Base-by-base conservation (phyloP, 352 stramenopile genomes). In the Pythium phragmiticola region DNA sequence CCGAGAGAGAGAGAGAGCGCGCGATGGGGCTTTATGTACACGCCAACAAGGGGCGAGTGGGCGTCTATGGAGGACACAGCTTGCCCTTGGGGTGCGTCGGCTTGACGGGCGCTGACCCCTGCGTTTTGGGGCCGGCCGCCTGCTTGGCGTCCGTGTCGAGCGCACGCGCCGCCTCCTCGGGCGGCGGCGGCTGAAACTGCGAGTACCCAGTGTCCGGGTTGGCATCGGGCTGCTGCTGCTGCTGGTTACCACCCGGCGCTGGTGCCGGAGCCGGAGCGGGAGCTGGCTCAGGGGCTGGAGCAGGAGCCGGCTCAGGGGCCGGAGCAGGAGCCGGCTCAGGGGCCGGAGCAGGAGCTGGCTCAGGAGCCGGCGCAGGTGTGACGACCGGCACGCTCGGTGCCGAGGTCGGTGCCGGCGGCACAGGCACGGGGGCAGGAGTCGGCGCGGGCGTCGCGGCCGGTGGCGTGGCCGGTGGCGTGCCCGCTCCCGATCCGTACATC, bases 51-150 rank as follows among this genome's bases (percentile, higher is more conserved):
- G 30, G 19, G 34, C n/a, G 51, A 47, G 30, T 45, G 46, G n/a
- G n/a, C 21, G 19, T 49, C 42, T 55, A 60, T 2, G 60, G 41
- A 33, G 58, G 60, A 41, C 60, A 66, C 60, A 66, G 51, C 50
- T 66, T 66, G 14, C 60, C 50, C 33, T 66, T 66, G 50, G 60
- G 60, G 19, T 60, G 50, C 26, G 60, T 66, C 21, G 60, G 60
- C 26, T 52, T 51, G n/a, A 66, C 26, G 19, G 30, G 50, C 19
- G 26, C 19, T 8, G 12, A 33, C 6, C 48, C 34, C 4, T 21
- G n/a, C 9, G 57, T 26, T 9, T 36, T 34, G 0, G 45, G 57
- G 6, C 7, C 47, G 7, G 21, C 6, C 28, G 47, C 36, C 43
- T 56, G 57, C 30, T 42, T 23, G 13, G 46, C 43, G 7, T 30